These are phyloP conservation scores for Russula olivacea DNA, from an alignment of 768 basidiomycete genomes.

Conservation along the genomic window DNA sequence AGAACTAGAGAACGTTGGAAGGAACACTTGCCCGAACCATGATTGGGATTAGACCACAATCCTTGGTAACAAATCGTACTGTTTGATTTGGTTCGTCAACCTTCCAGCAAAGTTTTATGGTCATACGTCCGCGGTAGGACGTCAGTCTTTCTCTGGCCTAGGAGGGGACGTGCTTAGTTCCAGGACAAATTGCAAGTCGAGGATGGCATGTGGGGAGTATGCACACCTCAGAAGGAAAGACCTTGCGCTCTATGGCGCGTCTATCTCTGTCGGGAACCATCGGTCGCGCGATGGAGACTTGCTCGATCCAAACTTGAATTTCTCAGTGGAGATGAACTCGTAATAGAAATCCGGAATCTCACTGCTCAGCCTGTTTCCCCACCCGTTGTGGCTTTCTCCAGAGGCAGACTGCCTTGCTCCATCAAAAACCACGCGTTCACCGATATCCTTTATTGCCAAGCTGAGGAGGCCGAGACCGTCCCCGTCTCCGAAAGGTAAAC, in stretches of 20 bases:
- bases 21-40: constrained; percentile 87
- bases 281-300: constrained; percentile 76
- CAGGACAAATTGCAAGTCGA: background rate
- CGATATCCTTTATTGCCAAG: constrained; percentile 76
- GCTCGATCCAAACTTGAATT: constrained; percentile 79
- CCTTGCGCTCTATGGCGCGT: constrained; percentile 62
- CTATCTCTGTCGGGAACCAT: constrained; percentile 83
- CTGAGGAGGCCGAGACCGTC: constrained; percentile 76
- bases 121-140: constrained; percentile 89
- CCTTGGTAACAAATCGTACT: constrained; percentile 62
- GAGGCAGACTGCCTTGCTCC: constrained; percentile 49
- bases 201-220: background rate
- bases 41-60: constrained; percentile 90
- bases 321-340: constrained; percentile 18
- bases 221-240: constrained; percentile 84
- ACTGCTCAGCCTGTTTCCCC: constrained; percentile 87
- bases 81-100: constrained; percentile 59
- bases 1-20: background rate
- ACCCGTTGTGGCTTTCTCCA: constrained; percentile 48
- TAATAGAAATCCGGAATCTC: constrained; percentile 33
- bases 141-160: constrained; percentile 91
- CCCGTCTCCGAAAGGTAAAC: constrained; percentile 64
- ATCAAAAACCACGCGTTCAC: constrained; percentile 91
- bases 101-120: constrained; percentile 78
- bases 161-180: background rate